phyloP scores from a whole-genome alignment of 106 monocot genomes.

The Agapanthus africanus region DNA sequence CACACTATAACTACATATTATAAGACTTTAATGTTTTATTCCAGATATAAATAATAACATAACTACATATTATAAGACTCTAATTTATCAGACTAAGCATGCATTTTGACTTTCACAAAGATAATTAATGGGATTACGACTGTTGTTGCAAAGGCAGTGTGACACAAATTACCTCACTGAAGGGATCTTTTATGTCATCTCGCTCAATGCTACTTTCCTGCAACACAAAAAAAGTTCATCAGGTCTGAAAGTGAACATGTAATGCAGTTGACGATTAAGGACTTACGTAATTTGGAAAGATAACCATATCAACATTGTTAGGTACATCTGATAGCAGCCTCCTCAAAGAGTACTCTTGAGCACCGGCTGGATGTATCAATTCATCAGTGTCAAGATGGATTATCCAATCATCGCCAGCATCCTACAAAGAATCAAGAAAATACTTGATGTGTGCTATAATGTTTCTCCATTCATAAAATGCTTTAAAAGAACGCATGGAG shows the following conservation, averaged over 20 bases:
- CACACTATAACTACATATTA: neutral
- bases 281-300: constrained; percentile 99
- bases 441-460: neutral
- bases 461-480: neutral
- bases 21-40: no score
- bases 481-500: neutral
- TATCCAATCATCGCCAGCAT: constrained; percentile 89
- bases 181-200: constrained; percentile 95
- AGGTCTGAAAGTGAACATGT: neutral
- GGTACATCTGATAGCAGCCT: constrained; percentile 67
- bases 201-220: constrained; percentile 92
- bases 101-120: no score
- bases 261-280: neutral
- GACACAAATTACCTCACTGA: constrained; percentile 64
- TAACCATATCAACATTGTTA: constrained; percentile 83
- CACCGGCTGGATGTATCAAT: constrained; percentile 82
- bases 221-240: constrained; percentile 16
- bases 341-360: constrained; percentile 72
- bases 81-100: no score
- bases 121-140: neutral
- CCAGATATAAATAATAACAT: neutral
- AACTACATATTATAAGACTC: no score
- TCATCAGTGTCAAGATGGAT: constrained; percentile 99
- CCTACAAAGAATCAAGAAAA: constrained; percentile 27
- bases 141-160: neutral